These are phyloP conservation scores for Calonectria hawksworthii DNA, from an alignment of 2,329 filamentous ascomycete genomes.

Conservation along the genomic window DNA sequence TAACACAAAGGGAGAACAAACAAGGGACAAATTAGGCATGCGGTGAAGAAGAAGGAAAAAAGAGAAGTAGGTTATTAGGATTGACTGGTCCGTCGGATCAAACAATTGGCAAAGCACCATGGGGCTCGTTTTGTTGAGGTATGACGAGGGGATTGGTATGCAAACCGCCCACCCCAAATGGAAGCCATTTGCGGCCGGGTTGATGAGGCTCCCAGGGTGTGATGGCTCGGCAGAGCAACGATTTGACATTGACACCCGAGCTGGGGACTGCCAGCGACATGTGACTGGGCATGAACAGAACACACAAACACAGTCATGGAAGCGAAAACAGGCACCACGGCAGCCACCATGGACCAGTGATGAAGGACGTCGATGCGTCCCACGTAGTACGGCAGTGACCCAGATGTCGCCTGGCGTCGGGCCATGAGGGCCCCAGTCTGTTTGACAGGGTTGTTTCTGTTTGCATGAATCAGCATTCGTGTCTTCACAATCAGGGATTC, in stretches of 20 bases:
- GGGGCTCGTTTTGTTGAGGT: neutral
- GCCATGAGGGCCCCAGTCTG: conserved; percentile 9
- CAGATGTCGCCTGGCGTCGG: conserved; percentile 33
- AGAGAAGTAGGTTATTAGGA: neutral
- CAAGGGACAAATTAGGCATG: neutral
- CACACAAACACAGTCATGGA: neutral
- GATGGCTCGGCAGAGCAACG: neutral
- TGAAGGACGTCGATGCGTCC: conserved; percentile 6
- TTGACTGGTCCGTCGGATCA: neutral
- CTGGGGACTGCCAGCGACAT: neutral
- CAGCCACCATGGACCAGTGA: neutral
- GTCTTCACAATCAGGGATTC: neutral
- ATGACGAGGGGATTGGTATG: neutral
- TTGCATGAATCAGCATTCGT: neutral
- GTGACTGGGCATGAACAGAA: neutral
- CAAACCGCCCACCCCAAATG: neutral
- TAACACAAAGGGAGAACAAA: neutral
- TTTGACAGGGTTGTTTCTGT: neutral
- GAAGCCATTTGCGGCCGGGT: neutral
- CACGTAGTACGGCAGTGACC: conserved; percentile 26
- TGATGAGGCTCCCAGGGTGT: neutral
- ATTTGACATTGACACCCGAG: neutral
- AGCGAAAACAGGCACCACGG: neutral
- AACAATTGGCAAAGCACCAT: neutral
- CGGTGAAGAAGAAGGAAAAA: neutral